Conservation (phyloP, 305 asterid genomes). For the Fraxinus floribunda region DNA sequence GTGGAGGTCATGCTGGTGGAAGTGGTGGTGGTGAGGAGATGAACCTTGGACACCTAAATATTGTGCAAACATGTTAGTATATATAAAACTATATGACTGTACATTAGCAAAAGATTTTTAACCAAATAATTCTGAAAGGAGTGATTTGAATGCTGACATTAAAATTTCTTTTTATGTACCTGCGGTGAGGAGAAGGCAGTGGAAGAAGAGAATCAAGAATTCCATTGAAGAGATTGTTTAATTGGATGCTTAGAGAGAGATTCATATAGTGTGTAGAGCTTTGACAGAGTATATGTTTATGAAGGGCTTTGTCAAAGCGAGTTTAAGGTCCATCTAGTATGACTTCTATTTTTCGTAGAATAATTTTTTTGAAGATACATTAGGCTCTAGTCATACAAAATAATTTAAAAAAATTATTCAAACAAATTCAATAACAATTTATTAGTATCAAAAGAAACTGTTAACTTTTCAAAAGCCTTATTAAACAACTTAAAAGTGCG, state of each 20-base stretch:
- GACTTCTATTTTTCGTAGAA: background rate
- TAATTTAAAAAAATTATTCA: too few species aligned
- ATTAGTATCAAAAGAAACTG: too few species aligned
- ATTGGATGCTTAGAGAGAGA: background rate
- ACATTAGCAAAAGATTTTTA: background rate
- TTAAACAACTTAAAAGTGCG: too few species aligned
- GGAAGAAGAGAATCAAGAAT: constrained; percentile 19
- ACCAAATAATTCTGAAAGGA: background rate
- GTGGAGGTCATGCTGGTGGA: background rate
- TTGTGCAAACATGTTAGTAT: background rate
- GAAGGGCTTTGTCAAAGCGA: background rate
- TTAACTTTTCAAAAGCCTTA: too few species aligned
- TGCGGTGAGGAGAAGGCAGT: constrained; percentile 33
- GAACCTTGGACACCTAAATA: constrained; percentile 14
- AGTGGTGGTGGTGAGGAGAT: background rate
- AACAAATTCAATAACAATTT: too few species aligned
- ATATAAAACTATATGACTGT: background rate
- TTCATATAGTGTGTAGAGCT: background rate
- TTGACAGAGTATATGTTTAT: background rate
- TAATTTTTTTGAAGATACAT: background rate
- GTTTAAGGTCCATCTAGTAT: background rate
- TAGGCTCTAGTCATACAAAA: too few species aligned
- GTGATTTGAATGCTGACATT: background rate
- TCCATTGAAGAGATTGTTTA: constrained; percentile 31
- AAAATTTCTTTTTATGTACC: constrained; percentile 31